Conservation (phyloP, 2,329 filamentous ascomycete species). For the Colletotrichum eremochloae region DNA sequence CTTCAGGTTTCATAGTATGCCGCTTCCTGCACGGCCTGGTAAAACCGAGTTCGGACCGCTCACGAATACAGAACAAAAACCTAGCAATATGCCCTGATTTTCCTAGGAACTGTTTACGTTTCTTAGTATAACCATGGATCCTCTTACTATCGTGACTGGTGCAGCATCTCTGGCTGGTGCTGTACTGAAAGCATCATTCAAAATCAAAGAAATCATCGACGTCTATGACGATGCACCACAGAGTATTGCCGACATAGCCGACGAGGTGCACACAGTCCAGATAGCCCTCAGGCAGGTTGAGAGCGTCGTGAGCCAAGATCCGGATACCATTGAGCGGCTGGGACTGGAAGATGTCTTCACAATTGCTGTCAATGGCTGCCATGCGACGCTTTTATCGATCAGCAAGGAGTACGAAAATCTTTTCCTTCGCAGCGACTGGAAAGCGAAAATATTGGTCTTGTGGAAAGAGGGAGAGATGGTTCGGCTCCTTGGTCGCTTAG, state of each 20-base stretch:
- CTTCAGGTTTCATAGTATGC: neutral
- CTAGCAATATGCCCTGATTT: neutral
- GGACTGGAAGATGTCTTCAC: constrained; percentile 33
- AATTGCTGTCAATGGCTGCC: constrained; percentile 36
- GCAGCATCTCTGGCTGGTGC: constrained; percentile 34
- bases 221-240: constrained; percentile 32
- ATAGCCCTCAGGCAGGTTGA: constrained; percentile 35
- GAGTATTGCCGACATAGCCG: constrained; percentile 32
- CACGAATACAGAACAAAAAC: constrained; percentile 4
- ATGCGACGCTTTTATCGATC: constrained; percentile 32
- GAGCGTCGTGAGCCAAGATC: constrained; percentile 32
- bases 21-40: neutral
- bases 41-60: neutral
- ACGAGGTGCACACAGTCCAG: constrained; percentile 36
- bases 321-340: constrained; percentile 29
- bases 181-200: constrained; percentile 34
- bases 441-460: constrained; percentile 16
- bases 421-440: constrained; percentile 31
- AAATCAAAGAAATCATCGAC: constrained; percentile 34
- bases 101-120: neutral
- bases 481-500: constrained; percentile 23
- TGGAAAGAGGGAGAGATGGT: constrained; percentile 40
- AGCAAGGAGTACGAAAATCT: constrained; percentile 37
- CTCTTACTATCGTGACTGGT: constrained; percentile 46
- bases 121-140: constrained; percentile 43